Base-by-base conservation (phyloP, 768 basidiomycete species). In the Pleurotus pulmonarius region DNA sequence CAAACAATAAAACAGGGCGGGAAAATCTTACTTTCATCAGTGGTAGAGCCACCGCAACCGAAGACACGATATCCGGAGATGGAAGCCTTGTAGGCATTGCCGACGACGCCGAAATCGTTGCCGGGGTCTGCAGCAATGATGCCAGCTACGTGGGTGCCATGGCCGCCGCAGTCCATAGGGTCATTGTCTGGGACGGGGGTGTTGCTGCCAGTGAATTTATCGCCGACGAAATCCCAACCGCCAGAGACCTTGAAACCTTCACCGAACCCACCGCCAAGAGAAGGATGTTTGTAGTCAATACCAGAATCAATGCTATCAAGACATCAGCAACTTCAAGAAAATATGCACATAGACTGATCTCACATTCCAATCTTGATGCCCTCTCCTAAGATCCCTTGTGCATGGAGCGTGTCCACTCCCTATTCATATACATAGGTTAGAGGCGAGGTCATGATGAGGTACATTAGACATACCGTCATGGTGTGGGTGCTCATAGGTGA, bases 301-400 rank as follows among this genome's bases (percentile, higher is more conserved):
- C 76, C 75, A 20, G 76, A 73, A 60, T 84, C 83, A 53, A 87
- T 75, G 43, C 80, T 82, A 48, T 24, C 29, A 45, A 16, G 24
- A 5, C 8, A 40, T 34, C 18, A 43, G 29, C 29, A 11, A 2
- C 3, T 8, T 34, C 11, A 34, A 34, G 9, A 8, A 3, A 12
- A 34, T 34, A 11, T 11, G 2, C 3, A 34, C 7, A 34, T 11
- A 9, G 29, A 34, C 8, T 8, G 9, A 34, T 34, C 29, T 66
- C 55, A 83, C 82, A 88, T 82, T 59, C 79, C 88, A 54, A 91
- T 77, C 62, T 86, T 86, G 66, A 88, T 73, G 1, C 87, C 87
- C 39, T 76, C 76, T 12, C 89, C 88, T 22, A 74, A 73, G 62
- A 83, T 76, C 0, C 85, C 86, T 59, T 76, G 63, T 3, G 83